phyloP scores from a whole-genome alignment of 495 filamentous ascomycete species.

The Aspergillus biplanus region DNA sequence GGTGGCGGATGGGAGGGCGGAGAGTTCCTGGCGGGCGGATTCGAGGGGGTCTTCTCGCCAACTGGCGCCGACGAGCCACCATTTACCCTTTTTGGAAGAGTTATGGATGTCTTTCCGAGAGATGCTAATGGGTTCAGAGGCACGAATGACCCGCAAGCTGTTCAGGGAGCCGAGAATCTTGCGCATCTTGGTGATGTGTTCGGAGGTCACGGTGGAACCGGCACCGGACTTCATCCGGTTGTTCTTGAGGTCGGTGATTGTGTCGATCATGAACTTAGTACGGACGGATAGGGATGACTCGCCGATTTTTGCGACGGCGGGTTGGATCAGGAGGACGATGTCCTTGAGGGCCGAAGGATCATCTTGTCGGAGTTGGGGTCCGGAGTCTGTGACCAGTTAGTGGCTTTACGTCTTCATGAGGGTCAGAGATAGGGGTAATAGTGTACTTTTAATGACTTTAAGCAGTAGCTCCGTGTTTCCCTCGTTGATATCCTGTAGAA shows the following conservation, averaged over 20 bases:
- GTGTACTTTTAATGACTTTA: constrained; percentile 73
- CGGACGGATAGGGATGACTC: constrained; percentile 78
- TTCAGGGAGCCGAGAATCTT: constrained; percentile 78
- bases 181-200: constrained; percentile 84
- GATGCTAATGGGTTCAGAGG: constrained; percentile 80
- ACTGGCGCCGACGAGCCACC: constrained; percentile 96
- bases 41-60: constrained; percentile 63
- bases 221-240: constrained; percentile 80
- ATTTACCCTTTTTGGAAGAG: constrained; percentile 87
- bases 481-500: constrained; percentile 76
- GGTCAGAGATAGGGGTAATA: background rate
- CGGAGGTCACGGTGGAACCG: constrained; percentile 64
- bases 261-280: constrained; percentile 98
- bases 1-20: constrained; percentile 18
- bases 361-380: constrained; percentile 83
- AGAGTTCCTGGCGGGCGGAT: constrained; percentile 42
- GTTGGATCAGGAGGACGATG: constrained; percentile 80
- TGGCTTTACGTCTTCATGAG: background rate
- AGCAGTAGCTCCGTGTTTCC: constrained; percentile 90
- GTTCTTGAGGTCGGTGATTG: constrained; percentile 91
- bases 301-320: constrained; percentile 64
- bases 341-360: constrained; percentile 91
- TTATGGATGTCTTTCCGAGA: constrained; percentile 79
- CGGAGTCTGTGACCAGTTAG: constrained; percentile 53
- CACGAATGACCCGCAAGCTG: constrained; percentile 62